Conservation (phyloP, 371 early-diverging fungal species). For the Coemansia sp. region DNA sequence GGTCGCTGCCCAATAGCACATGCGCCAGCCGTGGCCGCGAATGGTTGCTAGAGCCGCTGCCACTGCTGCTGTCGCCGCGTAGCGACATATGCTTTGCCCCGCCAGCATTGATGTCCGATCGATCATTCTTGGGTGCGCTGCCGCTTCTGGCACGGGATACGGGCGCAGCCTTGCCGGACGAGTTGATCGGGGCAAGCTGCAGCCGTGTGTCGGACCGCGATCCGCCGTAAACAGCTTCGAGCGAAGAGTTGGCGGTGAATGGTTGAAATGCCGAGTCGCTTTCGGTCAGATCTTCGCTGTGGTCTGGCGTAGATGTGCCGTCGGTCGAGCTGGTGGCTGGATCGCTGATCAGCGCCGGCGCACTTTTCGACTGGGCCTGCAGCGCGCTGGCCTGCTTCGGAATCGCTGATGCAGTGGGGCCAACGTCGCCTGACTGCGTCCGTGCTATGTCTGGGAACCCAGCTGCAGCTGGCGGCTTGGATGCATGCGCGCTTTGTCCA, state of each 20-base stretch:
- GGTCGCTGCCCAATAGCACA: background rate
- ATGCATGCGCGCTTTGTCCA: slow-evolving; percentile 4
- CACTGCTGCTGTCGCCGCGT: background rate
- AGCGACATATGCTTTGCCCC: background rate
- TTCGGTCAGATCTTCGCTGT: background rate
- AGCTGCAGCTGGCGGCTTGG: slow-evolving; percentile 3
- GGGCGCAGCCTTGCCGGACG: slow-evolving; percentile 1
- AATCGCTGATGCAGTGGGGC: background rate
- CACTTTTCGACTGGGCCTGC: too few species aligned
- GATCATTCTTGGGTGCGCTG: background rate
- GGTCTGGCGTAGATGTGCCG: background rate
- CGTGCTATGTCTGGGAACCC: background rate
- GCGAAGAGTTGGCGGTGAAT: slow-evolving; percentile 33
- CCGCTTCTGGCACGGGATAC: background rate
- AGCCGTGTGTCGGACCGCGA: slow-evolving; percentile 26
- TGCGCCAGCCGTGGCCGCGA: too few species aligned
- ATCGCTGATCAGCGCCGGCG: slow-evolving; percentile 1
- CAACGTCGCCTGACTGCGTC: background rate
- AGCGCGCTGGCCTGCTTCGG: background rate
- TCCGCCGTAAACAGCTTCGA: slow-evolving; percentile 48
- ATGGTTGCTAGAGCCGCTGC: background rate
- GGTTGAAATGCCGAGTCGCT: slow-evolving; percentile 10
- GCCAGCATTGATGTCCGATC: background rate
- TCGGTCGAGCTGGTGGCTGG: background rate
- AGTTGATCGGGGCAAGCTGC: slow-evolving; percentile 8